Evolutionary conservation across 2,329 filamentous ascomycete species (phyloP).

Genomic region (Sclerotinia trifoliorum): DNA sequence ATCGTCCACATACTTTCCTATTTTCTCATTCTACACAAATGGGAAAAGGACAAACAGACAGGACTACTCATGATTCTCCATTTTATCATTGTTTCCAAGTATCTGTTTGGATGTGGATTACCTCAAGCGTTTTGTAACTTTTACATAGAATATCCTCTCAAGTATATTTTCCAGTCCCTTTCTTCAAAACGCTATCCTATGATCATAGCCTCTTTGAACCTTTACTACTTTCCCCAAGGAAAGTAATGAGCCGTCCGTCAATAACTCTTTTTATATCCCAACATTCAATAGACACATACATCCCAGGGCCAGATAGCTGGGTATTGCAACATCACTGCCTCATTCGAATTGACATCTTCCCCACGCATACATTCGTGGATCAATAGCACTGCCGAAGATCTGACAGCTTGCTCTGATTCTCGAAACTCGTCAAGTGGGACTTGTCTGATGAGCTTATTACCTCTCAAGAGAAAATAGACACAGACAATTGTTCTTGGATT

Average conservation of each 20-base stretch:
- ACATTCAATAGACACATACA: background rate
- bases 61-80: conserved; percentile 16
- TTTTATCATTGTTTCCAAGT: conserved; percentile 6
- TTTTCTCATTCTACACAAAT: conserved; percentile 19
- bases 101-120: background rate
- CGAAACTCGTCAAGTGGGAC: conserved; percentile 28
- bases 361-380: conserved; percentile 26
- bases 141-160: conserved; percentile 3
- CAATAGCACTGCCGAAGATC: conserved; percentile 31
- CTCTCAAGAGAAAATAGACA: conserved; percentile 26
- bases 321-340: conserved; percentile 10
- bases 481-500: conserved; percentile 5
- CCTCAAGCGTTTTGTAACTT: background rate
- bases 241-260: background rate
- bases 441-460: conserved; percentile 32
- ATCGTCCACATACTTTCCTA: conserved; percentile 34
- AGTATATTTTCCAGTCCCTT: conserved; percentile 9
- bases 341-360: conserved; percentile 21
- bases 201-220: conserved; percentile 15
- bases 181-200: background rate
- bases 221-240: background rate
- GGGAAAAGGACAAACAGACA: conserved; percentile 13
- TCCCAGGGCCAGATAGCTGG: background rate
- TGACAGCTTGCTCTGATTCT: conserved; percentile 29
- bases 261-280: background rate